Evolutionary conservation across 1,139 yeast species (phyloP).

Genomic region (Nakaseomyces glabratus): DNA sequence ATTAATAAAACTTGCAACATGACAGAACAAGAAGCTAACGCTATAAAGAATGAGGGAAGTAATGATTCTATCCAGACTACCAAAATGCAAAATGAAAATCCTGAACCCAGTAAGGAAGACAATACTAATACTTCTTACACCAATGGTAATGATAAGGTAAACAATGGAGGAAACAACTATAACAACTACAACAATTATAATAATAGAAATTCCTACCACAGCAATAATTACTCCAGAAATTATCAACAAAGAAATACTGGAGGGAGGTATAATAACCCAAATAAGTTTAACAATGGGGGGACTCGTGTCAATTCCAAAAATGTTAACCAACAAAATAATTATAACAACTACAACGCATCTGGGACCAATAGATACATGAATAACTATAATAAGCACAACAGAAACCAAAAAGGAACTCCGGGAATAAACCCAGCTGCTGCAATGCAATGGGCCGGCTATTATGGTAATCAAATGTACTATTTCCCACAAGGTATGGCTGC

Average conservation of each 20-base stretch:
- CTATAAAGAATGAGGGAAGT: too few relatives aligned
- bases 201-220: constrained; percentile 5
- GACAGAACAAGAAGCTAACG: too few relatives aligned
- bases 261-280: constrained; percentile 9
- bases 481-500: constrained; percentile 18
- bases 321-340: neutral
- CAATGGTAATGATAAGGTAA: too few relatives aligned
- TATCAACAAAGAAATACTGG: constrained; percentile 12
- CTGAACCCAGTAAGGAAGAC: neutral
- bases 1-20: too few relatives aligned
- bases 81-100: too few relatives aligned
- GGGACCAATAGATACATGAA: constrained; percentile 9
- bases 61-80: too few relatives aligned
- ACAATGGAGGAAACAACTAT: constrained; percentile 6
- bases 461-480: constrained; percentile 21
- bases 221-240: constrained; percentile 6
- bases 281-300: constrained; percentile 3
- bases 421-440: constrained; percentile 6
- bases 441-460: constrained; percentile 22
- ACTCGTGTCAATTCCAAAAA: constrained; percentile 2
- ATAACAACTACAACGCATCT: constrained; percentile 7
- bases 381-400: constrained; percentile 7
- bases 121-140: neutral
- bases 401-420: constrained; percentile 7
- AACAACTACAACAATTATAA: constrained; percentile 7